Conservation (phyloP, 1,284 basidiomycete genomes). For the Bjerkandera adusta region DNA sequence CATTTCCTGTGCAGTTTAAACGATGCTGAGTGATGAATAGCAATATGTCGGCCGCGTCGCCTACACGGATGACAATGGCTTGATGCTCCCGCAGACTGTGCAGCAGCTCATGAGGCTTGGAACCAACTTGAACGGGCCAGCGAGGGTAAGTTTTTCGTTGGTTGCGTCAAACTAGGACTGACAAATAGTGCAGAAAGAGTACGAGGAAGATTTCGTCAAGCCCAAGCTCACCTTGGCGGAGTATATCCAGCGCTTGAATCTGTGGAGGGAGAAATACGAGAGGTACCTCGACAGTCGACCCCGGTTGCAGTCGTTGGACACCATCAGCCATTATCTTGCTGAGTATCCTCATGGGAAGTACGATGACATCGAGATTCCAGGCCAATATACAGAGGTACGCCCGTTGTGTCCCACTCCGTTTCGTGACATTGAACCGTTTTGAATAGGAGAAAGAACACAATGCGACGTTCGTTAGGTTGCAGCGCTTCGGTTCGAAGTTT, state of each 20-base stretch:
- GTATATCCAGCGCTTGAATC: constrained; percentile 87
- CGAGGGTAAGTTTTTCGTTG: constrained; percentile 49
- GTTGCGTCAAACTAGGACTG: neutral
- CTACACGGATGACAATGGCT: constrained; percentile 74
- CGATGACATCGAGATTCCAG: constrained; percentile 97
- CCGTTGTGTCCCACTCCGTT: neutral
- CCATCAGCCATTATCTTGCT: constrained; percentile 90
- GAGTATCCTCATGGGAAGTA: constrained; percentile 99
- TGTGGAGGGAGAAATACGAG: constrained; percentile 95
- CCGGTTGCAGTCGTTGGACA: constrained; percentile 84
- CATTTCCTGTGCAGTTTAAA: neutral
- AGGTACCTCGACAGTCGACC: constrained; percentile 81
- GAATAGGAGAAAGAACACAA: constrained; percentile 92
- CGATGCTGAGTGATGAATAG: constrained; percentile 29
- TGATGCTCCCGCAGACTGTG: constrained; percentile 51
- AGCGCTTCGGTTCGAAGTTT: constrained; percentile 88
- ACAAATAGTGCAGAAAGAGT: constrained; percentile 72
- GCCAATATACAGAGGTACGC: constrained; percentile 92
- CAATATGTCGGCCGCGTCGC: constrained; percentile 74
- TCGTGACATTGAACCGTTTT: constrained; percentile 1
- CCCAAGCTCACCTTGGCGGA: constrained; percentile 83
- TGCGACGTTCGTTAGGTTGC: constrained; percentile 89
- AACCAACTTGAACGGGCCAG: constrained; percentile 61
- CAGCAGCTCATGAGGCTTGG: constrained; percentile 74
- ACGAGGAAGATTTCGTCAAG: constrained; percentile 89